Conservation (phyloP, 306 rosid species). For the Vigna unguiculata region DNA sequence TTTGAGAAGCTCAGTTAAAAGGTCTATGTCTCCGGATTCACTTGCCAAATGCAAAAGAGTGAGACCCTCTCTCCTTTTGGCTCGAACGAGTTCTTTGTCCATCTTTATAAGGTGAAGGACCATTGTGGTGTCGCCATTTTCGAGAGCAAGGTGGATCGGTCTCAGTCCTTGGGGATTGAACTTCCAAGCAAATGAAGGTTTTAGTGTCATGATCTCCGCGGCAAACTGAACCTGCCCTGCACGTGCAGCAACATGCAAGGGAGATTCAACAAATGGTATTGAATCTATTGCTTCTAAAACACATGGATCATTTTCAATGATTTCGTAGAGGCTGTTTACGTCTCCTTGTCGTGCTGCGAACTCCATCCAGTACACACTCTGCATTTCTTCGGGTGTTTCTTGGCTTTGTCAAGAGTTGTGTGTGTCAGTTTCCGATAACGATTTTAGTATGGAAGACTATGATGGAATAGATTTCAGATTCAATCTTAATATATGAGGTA, state of each 20-base stretch:
- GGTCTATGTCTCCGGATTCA: neutral
- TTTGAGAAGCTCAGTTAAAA: constrained; percentile 32
- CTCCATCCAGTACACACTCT: neutral
- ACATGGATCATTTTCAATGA: neutral
- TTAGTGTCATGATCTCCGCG: neutral
- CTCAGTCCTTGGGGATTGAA: neutral
- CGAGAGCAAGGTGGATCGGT: neutral
- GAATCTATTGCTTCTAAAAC: neutral
- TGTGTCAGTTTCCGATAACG: no score
- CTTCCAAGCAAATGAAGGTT: neutral
- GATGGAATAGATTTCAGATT: no score
- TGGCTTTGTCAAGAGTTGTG: no score
- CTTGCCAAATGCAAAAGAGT: neutral
- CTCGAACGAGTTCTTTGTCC: neutral
- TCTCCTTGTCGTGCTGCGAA: neutral
- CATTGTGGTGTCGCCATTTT: neutral
- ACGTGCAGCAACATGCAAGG: neutral
- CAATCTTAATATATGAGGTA: no score
- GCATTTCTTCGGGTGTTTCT: no score
- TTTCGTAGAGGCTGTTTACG: neutral
- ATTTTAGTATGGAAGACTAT: no score
- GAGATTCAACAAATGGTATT: neutral
- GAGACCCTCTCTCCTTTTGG: neutral
- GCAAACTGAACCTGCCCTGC: neutral
- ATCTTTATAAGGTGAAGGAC: neutral